phyloP scores from a whole-genome alignment of 495 filamentous ascomycete genomes.

The Daldinia bambusicola region DNA sequence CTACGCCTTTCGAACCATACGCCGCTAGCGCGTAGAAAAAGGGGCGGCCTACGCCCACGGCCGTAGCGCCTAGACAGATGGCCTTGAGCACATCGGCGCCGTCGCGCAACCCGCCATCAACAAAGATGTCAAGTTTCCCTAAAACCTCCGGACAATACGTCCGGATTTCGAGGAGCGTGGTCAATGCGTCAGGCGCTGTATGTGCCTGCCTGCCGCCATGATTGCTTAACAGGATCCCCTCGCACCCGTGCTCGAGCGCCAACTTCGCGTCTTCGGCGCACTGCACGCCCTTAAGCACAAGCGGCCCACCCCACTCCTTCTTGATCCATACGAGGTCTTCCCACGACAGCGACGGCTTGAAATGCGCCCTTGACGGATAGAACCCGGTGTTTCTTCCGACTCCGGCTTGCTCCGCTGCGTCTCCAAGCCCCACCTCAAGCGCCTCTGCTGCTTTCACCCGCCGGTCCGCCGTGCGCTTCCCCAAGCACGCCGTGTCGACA shows the following conservation, averaged over 20 bases:
- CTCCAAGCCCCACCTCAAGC: constrained; percentile 48
- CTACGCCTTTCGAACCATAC: constrained; percentile 82
- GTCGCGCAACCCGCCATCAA: constrained; percentile 83
- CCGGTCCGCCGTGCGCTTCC: constrained; percentile 67
- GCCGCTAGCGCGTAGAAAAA: constrained; percentile 88
- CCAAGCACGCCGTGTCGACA: constrained; percentile 68
- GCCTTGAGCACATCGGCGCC: constrained; percentile 91
- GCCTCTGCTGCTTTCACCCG: constrained; percentile 63
- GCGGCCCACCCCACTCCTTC: constrained; percentile 82
- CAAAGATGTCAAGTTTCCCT: constrained; percentile 80
- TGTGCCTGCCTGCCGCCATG: constrained; percentile 90
- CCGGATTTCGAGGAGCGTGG: constrained; percentile 76
- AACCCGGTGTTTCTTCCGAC: constrained; percentile 29
- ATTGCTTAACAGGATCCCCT: constrained; percentile 86
- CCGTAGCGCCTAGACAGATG: constrained; percentile 82
- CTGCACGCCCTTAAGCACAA: constrained; percentile 88
- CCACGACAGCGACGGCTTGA: constrained; percentile 83
- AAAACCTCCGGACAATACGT: constrained; percentile 67
- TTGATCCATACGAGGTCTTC: constrained; percentile 89
- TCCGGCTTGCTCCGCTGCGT: constrained; percentile 36
- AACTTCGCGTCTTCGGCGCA: constrained; percentile 83
- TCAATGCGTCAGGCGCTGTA: constrained; percentile 86
- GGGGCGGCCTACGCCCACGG: constrained; percentile 85
- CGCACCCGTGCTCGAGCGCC: constrained; percentile 75
- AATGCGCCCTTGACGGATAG: constrained; percentile 55